Conservation (phyloP, 805 yeast genomes). For the Kregervanrija delftensis region DNA sequence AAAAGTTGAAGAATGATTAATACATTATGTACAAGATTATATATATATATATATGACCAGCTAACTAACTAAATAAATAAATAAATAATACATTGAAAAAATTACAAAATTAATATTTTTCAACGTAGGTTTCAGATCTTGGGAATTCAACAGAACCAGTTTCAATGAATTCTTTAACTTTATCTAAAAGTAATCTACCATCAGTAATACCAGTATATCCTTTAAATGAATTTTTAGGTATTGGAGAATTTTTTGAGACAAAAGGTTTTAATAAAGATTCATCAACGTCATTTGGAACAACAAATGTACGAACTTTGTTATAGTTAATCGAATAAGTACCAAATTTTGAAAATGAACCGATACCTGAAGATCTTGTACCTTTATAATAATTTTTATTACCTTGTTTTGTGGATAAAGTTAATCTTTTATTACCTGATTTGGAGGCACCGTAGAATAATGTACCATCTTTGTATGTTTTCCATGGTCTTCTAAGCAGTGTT, state of each 20-base stretch:
- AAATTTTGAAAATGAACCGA: slow-evolving; percentile 58
- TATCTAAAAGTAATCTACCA: slow-evolving; percentile 63
- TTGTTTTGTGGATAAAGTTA: slow-evolving; percentile 80
- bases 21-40: not conserved
- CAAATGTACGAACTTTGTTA: slow-evolving; percentile 84
- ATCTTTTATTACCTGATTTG: slow-evolving; percentile 77
- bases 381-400: slow-evolving; percentile 93
- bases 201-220: slow-evolving; percentile 69
- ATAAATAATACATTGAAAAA: too few species aligned
- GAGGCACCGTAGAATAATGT: slow-evolving; percentile 74
- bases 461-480: slow-evolving; percentile 83
- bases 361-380: slow-evolving; percentile 94
- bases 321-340: slow-evolving; percentile 79
- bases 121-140: slow-evolving; percentile 21
- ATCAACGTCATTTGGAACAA: slow-evolving; percentile 52
- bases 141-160: slow-evolving; percentile 50
- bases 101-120: slow-evolving; percentile 21
- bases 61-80: too few species aligned
- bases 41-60: too few species aligned
- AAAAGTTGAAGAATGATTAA: not conserved
- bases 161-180: slow-evolving; percentile 68
- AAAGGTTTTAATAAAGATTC: slow-evolving; percentile 53
- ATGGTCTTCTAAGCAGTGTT: slow-evolving; percentile 65
- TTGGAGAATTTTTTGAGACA: slow-evolving; percentile 69
- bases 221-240: slow-evolving; percentile 55